Conservation (phyloP, 371 early-diverging fungal species). For the Rhizopus delemar region DNA sequence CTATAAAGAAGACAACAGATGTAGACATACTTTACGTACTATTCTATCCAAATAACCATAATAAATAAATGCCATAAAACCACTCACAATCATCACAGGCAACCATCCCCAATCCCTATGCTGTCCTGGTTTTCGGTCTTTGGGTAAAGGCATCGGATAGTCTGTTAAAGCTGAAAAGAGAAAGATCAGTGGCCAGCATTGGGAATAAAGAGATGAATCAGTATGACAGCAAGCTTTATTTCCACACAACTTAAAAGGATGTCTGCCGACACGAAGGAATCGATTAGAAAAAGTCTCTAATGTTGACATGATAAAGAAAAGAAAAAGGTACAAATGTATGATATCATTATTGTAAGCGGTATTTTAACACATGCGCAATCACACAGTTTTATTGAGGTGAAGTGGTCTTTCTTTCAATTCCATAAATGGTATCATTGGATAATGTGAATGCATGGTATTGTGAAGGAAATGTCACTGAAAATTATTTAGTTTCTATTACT, state of each 20-base stretch:
- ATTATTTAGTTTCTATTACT: background rate
- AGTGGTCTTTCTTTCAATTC: conserved; percentile 24
- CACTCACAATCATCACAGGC: conserved; percentile 29
- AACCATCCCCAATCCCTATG: conserved; percentile 42
- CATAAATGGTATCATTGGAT: conserved; percentile 39
- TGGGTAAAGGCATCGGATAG: conserved; percentile 37
- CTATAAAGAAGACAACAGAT: too few species aligned
- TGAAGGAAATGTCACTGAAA: conserved; percentile 28
- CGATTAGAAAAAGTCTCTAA: conserved; percentile 13
- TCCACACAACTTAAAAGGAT: conserved; percentile 21
- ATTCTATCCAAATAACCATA: conserved; percentile 29
- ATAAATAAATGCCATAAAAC: conserved; percentile 25
- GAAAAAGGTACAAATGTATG: conserved; percentile 3
- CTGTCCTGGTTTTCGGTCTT: conserved; percentile 37
- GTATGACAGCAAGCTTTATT: conserved; percentile 20
- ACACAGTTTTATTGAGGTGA: conserved; percentile 6
- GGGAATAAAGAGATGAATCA: conserved; percentile 29
- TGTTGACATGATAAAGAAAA: conserved; percentile 11
- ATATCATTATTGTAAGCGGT: conserved; percentile 5
- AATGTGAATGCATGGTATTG: conserved; percentile 31
- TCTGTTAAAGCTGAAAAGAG: conserved; percentile 38
- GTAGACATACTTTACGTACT: conserved; percentile 22
- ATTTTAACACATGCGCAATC: conserved; percentile 13
- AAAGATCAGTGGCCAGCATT: conserved; percentile 35
- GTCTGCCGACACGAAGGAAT: conserved; percentile 20